Base-by-base conservation (phyloP, 331 rosid genomes). In the Acacia concinna region DNA sequence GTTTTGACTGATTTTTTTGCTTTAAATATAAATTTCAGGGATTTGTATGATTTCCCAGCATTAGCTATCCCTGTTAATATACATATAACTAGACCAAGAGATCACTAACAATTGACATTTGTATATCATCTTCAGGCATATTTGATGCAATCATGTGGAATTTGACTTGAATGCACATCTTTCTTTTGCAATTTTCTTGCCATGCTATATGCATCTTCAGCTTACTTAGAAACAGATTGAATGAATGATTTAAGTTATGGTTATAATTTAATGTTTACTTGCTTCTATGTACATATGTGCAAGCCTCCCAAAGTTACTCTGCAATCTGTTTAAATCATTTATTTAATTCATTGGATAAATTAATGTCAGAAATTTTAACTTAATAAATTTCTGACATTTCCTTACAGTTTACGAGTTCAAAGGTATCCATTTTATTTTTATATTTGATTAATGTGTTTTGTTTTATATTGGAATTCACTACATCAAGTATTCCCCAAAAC, bases 1-100 rank as follows among this genome's bases (percentile, higher is more conserved):
- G 68, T 78, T 38, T 66, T 74, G 51, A 71, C 70, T 72, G 60
- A 49, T 63, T 74, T 75, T 60, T 31, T 68, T 71, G 37, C 65
- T 54, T 15, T 7, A 14, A 70, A 8, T 6, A 14, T 43, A 3
- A 7, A 27, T 70, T 69, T 30, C 14, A 30, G 49, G 31, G 66
- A 23, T 47, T 73, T 69, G 12, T 18, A 5, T 37, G 8, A 38
- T 73, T 77, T 60, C 23, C 32, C 30, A 8, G 51, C 38, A 30
- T 51, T 57, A 25, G 59, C 34, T 81, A 27, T 21, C 49, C 28
- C 52, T 54, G 57, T 60, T 54, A 10, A 68, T 70, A 63, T 59
- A 62, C 77, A 65, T 65, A 62, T 43, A 57, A 40, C 67, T 27
- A 78, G 8, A 71, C 76, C 35, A 21, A n/a, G 14, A 21, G 62